Evolutionary conservation across 495 filamentous ascomycete species (phyloP).

Genomic region (Neurospora sp.): DNA sequence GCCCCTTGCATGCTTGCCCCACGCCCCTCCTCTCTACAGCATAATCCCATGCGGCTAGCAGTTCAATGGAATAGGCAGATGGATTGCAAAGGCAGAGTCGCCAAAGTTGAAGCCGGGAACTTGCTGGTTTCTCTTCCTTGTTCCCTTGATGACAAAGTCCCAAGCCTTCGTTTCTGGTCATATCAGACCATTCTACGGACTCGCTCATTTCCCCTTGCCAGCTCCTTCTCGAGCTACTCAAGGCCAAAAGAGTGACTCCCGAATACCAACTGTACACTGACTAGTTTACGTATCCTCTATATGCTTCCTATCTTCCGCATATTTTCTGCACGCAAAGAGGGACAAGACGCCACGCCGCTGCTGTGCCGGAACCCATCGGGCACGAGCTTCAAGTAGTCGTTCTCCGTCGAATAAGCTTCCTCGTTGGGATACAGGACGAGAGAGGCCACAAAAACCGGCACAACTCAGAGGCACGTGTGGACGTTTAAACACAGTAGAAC

Average conservation of each 20-base stretch:
- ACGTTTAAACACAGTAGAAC: background rate
- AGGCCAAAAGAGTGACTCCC: background rate
- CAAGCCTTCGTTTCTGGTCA: background rate
- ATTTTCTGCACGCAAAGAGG: background rate
- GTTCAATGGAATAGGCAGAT: conserved; percentile 13
- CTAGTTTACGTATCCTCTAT: background rate
- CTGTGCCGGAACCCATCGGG: background rate
- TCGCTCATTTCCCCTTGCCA: background rate
- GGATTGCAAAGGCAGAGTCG: background rate
- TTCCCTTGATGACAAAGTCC: background rate
- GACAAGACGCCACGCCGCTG: background rate
- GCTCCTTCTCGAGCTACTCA: background rate
- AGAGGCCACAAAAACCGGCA: background rate
- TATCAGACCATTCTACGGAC: background rate
- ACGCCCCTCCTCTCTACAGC: conserved; percentile 7
- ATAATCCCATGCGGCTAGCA: conserved; percentile 14
- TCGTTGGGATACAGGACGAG: background rate
- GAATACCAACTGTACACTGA: background rate
- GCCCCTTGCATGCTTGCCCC: conserved; percentile 9
- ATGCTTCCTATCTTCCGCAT: background rate
- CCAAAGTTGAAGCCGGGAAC: background rate
- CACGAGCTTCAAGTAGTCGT: background rate
- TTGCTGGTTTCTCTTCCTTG: background rate
- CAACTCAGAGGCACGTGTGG: background rate
- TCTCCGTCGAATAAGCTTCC: background rate